These are phyloP conservation scores for Solidago caesia DNA, from an alignment of 129 eudicot species.

Conservation along the genomic window DNA sequence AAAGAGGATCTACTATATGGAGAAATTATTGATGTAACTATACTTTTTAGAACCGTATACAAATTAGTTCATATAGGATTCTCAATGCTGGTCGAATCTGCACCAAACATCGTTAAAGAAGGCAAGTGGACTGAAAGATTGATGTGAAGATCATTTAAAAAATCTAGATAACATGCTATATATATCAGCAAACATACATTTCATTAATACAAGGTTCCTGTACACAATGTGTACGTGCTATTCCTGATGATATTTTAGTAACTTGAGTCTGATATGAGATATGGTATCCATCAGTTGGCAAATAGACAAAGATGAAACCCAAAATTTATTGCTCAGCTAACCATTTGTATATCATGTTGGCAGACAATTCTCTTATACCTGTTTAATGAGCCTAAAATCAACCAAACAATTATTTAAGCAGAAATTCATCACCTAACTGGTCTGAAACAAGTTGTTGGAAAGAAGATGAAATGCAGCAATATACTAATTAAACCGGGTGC, in stretches of 20 bases:
- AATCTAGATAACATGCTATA: not conserved
- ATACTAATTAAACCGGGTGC: not conserved
- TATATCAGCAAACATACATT: not conserved
- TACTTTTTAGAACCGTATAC: too few species aligned
- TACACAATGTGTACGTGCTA: not conserved
- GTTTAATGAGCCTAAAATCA: conserved; percentile 55
- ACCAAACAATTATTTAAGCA: conserved; percentile 20
- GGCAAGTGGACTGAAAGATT: not conserved
- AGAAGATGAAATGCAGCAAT: not conserved
- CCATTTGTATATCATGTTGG: conserved; percentile 19
- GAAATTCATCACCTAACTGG: not conserved
- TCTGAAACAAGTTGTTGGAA: not conserved
- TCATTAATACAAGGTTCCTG: conserved; percentile 8
- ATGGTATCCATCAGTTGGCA: conserved; percentile 6
- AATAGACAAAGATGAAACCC: not conserved
- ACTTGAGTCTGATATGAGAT: conserved; percentile 5
- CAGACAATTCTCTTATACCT: conserved; percentile 41
- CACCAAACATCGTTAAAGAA: not conserved
- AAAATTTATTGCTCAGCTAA: conserved; percentile 17
- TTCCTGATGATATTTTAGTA: not conserved
- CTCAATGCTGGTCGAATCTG: not conserved
- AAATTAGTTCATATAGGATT: too few species aligned
- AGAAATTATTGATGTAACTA: too few species aligned
- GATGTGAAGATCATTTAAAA: too few species aligned
- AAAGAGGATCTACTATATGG: too few species aligned